Base-by-base conservation (phyloP, 2,329 filamentous ascomycete genomes). In the Tolypocladium ovalisporum region DNA sequence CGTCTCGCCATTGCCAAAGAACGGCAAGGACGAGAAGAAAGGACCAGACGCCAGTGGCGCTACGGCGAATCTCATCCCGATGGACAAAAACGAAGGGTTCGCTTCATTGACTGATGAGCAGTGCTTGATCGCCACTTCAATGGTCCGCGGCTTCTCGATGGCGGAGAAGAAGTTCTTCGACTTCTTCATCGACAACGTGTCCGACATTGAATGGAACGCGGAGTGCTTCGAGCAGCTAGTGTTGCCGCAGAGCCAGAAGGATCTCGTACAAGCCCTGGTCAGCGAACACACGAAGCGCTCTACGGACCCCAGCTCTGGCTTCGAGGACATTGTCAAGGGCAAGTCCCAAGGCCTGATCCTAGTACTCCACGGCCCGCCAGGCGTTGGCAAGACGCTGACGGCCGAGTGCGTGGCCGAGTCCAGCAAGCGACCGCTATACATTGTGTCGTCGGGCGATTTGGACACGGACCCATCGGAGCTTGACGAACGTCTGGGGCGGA, bases 371-470 rank as follows among this genome's bases (percentile, higher is more conserved):
- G 77, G 77, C 32, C 71, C 74, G 0, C 76, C 77, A 0, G 77
- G 77, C 32, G 75, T 78, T 0, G 77, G 77, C 5, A 79, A 79
- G 67, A 79, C 77, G 0, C 71, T 73, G 0, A 79, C 77, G 0
- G 76, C 77, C 1, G 54, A 77, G 59, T 72, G 72, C 1, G 68
- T 75, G 1, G 73, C 74, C 1, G 70, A 71, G 67, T 69, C 70
- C 56, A 71, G 73, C 60, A 62, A 66, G 44, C 75, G 75, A 64
- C 78, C 77, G 0, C 64, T 79, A 2, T 78, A 78, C 51, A 69
- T 72, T 9, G 77, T 81, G 55, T 80, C 77, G 0, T 79, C 39
- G 9, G 44, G 44, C 44, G 27, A 49, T 15, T 34, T 56, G 17
- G 47, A 39, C 51, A 56, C 49, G 5, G 24, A 52, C 34, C 39